phyloP scores from a whole-genome alignment of 2,329 filamentous ascomycete species.

The Stylonectria norvegica region DNA sequence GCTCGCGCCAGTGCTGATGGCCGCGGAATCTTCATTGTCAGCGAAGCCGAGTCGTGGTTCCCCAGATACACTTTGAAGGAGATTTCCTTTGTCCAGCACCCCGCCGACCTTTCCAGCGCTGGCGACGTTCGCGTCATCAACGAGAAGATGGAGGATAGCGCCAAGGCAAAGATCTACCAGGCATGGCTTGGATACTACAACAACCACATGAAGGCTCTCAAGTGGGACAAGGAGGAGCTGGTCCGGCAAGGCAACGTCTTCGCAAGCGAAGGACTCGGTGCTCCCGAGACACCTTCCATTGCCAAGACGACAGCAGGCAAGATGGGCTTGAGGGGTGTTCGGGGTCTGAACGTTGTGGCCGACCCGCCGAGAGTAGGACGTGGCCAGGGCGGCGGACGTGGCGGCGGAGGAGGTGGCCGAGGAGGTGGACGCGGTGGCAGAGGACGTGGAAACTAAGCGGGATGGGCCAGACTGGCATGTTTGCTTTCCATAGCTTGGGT shows the following conservation, averaged over 20 bases:
- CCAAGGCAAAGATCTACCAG: constrained; percentile 50
- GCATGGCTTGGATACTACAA: constrained; percentile 58
- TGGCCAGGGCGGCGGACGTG: too few species aligned
- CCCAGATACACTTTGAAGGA: constrained; percentile 48
- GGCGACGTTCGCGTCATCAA: constrained; percentile 38
- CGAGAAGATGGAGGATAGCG: constrained; percentile 41
- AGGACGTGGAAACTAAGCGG: constrained; percentile 31
- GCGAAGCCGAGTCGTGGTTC: constrained; percentile 50
- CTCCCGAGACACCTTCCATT: constrained; percentile 45
- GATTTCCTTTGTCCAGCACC: constrained; percentile 49
- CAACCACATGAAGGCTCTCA: constrained; percentile 43
- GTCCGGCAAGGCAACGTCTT: constrained; percentile 51
- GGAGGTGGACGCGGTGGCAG: constrained; percentile 26
- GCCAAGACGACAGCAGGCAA: constrained; percentile 48
- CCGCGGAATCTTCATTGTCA: constrained; percentile 58
- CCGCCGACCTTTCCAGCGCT: constrained; percentile 43
- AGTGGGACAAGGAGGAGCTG: constrained; percentile 42
- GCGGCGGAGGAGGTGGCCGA: constrained; percentile 24
- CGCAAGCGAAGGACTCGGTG: constrained; percentile 45
- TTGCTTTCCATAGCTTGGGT: too few species aligned
- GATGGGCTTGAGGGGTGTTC: constrained; percentile 55
- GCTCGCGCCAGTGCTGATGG: constrained; percentile 62
- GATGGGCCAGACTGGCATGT: too few species aligned
- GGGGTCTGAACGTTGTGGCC: constrained; percentile 45
- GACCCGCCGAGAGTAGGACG: constrained; percentile 36